Evolutionary conservation across 352 stramenopile genomes (phyloP).

Genomic region (Phytophthora pluvialis): DNA sequence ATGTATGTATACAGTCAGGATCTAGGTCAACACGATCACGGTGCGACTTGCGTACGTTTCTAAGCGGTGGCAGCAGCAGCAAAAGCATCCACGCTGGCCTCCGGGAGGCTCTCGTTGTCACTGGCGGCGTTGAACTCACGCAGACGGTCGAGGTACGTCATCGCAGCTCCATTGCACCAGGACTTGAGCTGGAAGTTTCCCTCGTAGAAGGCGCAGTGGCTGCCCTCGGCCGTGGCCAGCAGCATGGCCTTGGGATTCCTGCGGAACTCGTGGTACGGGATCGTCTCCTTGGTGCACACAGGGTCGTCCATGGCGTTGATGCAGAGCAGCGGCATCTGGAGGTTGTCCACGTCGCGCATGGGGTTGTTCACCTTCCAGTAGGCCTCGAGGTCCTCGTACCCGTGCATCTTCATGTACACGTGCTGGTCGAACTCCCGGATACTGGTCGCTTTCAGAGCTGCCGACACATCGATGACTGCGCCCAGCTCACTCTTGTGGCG

Average conservation of each 20-base stretch:
- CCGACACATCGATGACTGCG: constrained; percentile 53
- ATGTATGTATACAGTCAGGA: constrained; percentile 19
- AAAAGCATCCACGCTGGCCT: neutral
- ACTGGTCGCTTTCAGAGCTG: constrained; percentile 53
- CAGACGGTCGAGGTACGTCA: constrained; percentile 70
- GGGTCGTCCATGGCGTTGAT: constrained; percentile 84
- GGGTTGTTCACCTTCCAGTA: constrained; percentile 85
- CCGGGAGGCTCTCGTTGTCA: constrained; percentile 4
- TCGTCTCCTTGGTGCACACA: constrained; percentile 78
- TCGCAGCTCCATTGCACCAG: constrained; percentile 62
- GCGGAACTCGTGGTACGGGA: constrained; percentile 64
- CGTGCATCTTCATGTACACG: constrained; percentile 86
- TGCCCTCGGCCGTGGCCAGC: constrained; percentile 59
- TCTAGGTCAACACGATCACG: constrained; percentile 21
- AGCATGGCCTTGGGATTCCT: constrained; percentile 62
- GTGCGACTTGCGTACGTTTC: constrained; percentile 11
- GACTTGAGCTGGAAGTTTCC: constrained; percentile 64
- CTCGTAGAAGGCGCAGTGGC: constrained; percentile 84
- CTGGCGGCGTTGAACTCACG: constrained; percentile 43
- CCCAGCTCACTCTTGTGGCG: constrained; percentile 52
- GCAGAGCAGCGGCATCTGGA: constrained; percentile 66
- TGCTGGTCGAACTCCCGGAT: constrained; percentile 79
- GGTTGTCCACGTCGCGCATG: constrained; percentile 63
- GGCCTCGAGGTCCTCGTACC: constrained; percentile 61
- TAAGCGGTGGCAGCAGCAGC: constrained; percentile 29